Conservation (phyloP, 2,329 filamentous ascomycete genomes). For the Clonostachys byssicola region DNA sequence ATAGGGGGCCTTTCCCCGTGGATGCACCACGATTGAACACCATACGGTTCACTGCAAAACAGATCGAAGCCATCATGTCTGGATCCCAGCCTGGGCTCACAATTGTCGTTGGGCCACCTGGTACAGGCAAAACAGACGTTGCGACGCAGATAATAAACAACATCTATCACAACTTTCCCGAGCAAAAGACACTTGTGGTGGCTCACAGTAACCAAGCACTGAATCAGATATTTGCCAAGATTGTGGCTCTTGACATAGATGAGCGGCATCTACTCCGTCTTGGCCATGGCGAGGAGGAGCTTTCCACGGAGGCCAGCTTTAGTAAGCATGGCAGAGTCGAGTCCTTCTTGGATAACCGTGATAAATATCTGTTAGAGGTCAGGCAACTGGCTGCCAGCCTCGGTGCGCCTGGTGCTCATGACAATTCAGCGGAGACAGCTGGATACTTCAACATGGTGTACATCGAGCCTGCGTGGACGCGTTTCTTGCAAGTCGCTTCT, state of each 20-base stretch:
- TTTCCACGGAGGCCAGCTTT: conserved; percentile 81
- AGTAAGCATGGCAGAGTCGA: conserved; percentile 94
- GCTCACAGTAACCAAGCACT: conserved; percentile 97
- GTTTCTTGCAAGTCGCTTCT: conserved; percentile 62
- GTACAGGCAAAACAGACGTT: conserved; percentile 98
- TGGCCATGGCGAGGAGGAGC: conserved; percentile 92
- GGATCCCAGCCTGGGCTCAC: conserved; percentile 93
- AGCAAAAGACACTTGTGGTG: conserved; percentile 85
- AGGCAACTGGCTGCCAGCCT: conserved; percentile 81
- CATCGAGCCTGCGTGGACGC: conserved; percentile 81
- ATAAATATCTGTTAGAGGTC: conserved; percentile 75
- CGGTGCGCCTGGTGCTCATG: conserved; percentile 86
- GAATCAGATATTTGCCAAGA: conserved; percentile 97
- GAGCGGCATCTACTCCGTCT: conserved; percentile 88
- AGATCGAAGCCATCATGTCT: conserved; percentile 89
- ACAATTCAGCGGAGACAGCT: conserved; percentile 92
- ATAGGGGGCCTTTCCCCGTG: conserved; percentile 83
- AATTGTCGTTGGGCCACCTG: conserved; percentile 89
- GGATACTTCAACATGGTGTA: conserved; percentile 96
- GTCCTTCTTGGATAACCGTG: conserved; percentile 86
- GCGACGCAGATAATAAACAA: conserved; percentile 98
- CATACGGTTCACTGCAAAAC: conserved; percentile 85
- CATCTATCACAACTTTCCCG: conserved; percentile 95
- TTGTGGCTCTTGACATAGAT: conserved; percentile 93
- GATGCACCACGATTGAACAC: conserved; percentile 79